Evolutionary conservation across 2,329 filamentous ascomycete species (phyloP), one percentile per base, ranked within the genome.

Genomic region (Monosporascus sp.): DNA sequence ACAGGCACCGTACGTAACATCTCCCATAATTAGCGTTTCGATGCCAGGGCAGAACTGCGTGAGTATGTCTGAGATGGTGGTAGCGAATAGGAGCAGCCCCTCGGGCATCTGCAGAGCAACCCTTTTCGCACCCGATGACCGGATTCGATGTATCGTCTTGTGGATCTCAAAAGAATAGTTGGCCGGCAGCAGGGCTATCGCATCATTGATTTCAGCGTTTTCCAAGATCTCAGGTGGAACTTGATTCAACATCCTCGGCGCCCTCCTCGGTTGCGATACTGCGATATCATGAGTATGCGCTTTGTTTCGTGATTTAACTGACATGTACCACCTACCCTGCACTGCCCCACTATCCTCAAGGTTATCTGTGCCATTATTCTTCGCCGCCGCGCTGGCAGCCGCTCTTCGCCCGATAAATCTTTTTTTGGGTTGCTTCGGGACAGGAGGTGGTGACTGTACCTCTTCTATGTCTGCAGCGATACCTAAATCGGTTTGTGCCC

Each of bases 161-260:
- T 91, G 94, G 52, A 99, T 91, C 75, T 99, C 94, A 69, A 99
- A 99, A 63, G 89, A 93, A 79, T 99, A 99, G 76, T 99, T 99
- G n/a, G 84, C 77, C 1, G 94, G 94, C 2, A 99, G 83, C 35
- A 99, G 81, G 6, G 85, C 79, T 54, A 97, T 91, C 3, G 94
- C 94, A 45, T 86, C 87, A 70, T 93, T 93, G 65, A 99, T 88
- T 48, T 88, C 89, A 48, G 85, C 78, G 65, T 99, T 88, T 58
- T 96, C 81, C 20, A 94, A 78, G 58, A 99, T 96, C 58, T 93
- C 88, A 17, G 86, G 79, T 2, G 94, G 93, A 1, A 99, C 89
- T 67, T 94, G 89, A 68, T 97, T 97, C 56, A 97, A 73, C n/a
- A 91, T 83, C 59, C 94, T 82, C 1, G 89, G 86, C 17, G 86